A percentile compares a stretch with the other conserved stretches of the same genome.
Evolutionary conservation across 805 yeast genomes (phyloP).

Genomic region (Candida saitoana): DNA sequence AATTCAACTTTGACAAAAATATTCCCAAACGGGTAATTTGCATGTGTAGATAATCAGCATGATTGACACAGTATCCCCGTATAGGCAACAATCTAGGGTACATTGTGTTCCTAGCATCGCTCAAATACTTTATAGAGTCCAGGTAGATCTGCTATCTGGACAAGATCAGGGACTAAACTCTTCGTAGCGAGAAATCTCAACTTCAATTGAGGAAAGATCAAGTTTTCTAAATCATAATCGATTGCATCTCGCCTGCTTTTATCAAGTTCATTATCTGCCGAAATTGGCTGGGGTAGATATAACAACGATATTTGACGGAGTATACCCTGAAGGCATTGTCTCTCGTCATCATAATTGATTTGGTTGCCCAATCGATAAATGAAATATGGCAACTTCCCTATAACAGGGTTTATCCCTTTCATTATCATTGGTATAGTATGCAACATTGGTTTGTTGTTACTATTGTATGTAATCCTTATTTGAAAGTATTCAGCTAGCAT

Average conservation of each 20-base stretch:
- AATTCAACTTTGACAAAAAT: background rate
- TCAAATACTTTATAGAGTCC: constrained; percentile 90
- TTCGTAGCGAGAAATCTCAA: constrained; percentile 62
- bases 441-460: constrained; percentile 33
- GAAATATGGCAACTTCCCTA: constrained; percentile 63
- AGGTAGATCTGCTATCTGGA: constrained; percentile 88
- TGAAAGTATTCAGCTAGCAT: constrained; percentile 83
- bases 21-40: background rate
- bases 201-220: constrained; percentile 63
- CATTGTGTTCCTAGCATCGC: constrained; percentile 54
- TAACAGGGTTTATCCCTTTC: constrained; percentile 58
- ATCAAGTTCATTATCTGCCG: constrained; percentile 18
- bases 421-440: constrained; percentile 63
- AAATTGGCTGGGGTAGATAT: constrained; percentile 60
- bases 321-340: constrained; percentile 62
- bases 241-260: constrained; percentile 21
- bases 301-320: constrained; percentile 66
- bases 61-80: background rate
- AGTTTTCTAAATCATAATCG: constrained; percentile 43
- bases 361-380: constrained; percentile 55
- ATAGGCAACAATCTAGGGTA: background rate
- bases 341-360: constrained; percentile 66
- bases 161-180: constrained; percentile 47
- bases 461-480: constrained; percentile 38
- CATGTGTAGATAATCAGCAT: background rate